These are phyloP conservation scores for Hippophae tibetana DNA, from an alignment of 306 rosid species.

Conservation along the genomic window DNA sequence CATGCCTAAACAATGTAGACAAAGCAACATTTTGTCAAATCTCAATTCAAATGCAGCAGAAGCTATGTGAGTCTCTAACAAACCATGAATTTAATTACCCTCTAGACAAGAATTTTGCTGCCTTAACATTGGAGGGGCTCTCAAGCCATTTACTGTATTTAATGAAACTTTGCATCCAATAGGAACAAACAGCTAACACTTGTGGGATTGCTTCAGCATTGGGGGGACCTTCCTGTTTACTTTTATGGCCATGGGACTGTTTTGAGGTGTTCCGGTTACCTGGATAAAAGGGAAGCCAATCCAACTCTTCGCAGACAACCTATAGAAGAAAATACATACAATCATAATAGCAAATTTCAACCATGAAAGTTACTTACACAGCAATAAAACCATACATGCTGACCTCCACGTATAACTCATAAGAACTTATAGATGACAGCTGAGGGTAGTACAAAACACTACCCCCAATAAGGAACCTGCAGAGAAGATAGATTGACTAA, in stretches of 20 bases:
- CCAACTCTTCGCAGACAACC: conserved; percentile 99
- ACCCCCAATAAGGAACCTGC: conserved; percentile 91
- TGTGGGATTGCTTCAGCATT: conserved; percentile 66
- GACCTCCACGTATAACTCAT: conserved; percentile 94
- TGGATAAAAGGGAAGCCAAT: conserved; percentile 94
- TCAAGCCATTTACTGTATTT: conserved; percentile 89
- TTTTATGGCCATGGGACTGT: conserved; percentile 52
- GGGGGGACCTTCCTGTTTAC: conserved; percentile 67
- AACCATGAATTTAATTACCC: conserved; percentile 56
- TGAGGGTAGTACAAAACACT: conserved; percentile 90
- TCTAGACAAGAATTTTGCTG: conserved; percentile 73
- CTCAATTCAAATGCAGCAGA: conserved; percentile 15
- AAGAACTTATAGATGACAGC: conserved; percentile 94
- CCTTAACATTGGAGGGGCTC: conserved; percentile 84
- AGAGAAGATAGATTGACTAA: conserved; percentile 22
- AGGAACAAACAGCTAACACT: conserved; percentile 74
- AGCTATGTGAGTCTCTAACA: conserved; percentile 15
- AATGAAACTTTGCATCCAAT: conserved; percentile 93
- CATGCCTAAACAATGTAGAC: conserved; percentile 53
- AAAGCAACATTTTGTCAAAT: conserved; percentile 4
- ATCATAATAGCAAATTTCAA: conserved; percentile 18
- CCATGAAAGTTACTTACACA: conserved; percentile 13
- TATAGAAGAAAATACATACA: conserved; percentile 28
- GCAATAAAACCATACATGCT: conserved; percentile 24
- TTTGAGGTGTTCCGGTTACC: conserved; percentile 42